Evolutionary conservation across 441 rosid genomes (phyloP).

Genomic region (Dalechampia spathulata): DNA sequence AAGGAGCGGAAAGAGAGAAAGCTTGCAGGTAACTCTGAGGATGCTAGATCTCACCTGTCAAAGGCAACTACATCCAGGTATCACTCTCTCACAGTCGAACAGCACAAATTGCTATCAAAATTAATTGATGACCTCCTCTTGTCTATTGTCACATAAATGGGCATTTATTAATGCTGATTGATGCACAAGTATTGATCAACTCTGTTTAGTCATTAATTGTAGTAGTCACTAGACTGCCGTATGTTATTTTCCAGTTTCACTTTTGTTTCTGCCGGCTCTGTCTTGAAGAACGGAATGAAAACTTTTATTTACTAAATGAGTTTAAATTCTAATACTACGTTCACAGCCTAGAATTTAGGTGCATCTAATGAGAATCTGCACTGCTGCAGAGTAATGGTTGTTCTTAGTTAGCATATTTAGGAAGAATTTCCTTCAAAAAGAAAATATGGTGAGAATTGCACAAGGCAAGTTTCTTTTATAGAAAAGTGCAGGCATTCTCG

Average conservation of each 20-base stretch:
- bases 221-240: neutral
- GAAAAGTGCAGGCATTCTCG: neutral
- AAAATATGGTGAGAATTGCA: no score
- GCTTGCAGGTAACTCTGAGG: conserved; percentile 49
- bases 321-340: no score
- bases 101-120: neutral
- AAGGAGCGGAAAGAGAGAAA: conserved; percentile 78
- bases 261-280: neutral
- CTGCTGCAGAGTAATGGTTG: neutral
- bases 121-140: neutral
- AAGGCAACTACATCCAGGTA: conserved; percentile 82
- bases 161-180: neutral
- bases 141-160: neutral
- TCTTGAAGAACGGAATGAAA: neutral
- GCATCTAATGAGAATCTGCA: neutral
- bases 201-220: neutral
- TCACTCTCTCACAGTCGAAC: conserved; percentile 3
- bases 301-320: neutral
- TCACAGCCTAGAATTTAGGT: no score
- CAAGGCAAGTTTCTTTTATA: neutral
- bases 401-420: neutral
- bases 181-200: neutral
- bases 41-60: conserved; percentile 58
- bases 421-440: neutral
- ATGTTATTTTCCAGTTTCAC: no score